These are phyloP conservation scores for Neocucurbitaria cava DNA, from an alignment of 2,329 filamentous ascomycete species.

Conservation along the genomic window DNA sequence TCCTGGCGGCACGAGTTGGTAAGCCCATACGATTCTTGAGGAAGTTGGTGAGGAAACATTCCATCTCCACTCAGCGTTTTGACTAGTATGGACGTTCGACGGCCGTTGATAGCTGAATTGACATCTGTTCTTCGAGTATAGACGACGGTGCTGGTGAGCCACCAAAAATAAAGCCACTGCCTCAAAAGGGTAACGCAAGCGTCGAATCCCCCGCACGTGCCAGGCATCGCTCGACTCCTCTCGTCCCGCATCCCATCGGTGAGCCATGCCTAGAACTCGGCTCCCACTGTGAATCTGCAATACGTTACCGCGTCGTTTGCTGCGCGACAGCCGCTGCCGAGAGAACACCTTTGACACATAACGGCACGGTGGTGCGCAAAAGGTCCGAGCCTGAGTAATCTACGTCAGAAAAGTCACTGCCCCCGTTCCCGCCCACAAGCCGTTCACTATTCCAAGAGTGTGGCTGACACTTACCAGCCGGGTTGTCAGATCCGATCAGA, in stretches of 20 bases:
- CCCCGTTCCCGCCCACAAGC: constrained; percentile 16
- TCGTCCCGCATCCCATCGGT: neutral
- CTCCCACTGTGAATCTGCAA: neutral
- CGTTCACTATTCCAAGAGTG: constrained; percentile 31
- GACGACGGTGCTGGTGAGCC: neutral
- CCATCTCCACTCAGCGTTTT: neutral
- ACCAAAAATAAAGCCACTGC: constrained; percentile 11
- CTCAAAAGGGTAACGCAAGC: constrained; percentile 9
- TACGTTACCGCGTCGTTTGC: neutral
- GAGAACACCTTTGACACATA: neutral
- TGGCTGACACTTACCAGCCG: constrained; percentile 33
- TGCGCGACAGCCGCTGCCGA: constrained; percentile 19
- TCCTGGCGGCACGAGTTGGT: neutral
- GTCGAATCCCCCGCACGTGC: constrained; percentile 2
- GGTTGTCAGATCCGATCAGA: constrained; percentile 37
- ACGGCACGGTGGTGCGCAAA: constrained; percentile 8
- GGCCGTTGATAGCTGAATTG: neutral
- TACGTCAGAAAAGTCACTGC: constrained; percentile 33
- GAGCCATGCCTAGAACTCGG: neutral
- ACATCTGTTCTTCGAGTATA: neutral
- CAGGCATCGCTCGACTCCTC: neutral
- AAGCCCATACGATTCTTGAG: constrained; percentile 14
- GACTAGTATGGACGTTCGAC: neutral
- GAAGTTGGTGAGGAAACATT: constrained; percentile 16
- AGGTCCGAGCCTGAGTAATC: constrained; percentile 28